phyloP scores from a whole-genome alignment of 345 rosid genomes.

The Eucalyptus polybractea region DNA sequence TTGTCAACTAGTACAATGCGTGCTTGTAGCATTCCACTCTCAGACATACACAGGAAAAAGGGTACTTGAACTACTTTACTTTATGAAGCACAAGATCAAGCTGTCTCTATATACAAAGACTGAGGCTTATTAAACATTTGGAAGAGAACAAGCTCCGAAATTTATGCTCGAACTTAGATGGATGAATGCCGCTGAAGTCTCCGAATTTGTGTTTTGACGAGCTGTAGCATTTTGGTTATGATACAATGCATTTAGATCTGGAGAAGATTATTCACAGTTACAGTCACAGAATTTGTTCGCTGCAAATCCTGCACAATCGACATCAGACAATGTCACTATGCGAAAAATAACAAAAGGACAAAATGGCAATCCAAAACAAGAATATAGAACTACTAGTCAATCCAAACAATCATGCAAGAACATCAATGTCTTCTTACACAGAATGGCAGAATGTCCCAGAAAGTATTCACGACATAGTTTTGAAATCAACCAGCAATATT shows the following conservation, averaged over 20 bases:
- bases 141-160: neutral
- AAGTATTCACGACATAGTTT: neutral
- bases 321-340: neutral
- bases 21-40: neutral
- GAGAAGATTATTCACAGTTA: constrained; percentile 96
- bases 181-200: neutral
- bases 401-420: neutral
- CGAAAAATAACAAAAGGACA: neutral
- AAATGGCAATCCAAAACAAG: neutral
- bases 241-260: constrained; percentile 40
- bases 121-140: neutral
- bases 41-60: neutral
- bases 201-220: neutral
- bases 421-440: neutral
- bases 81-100: neutral
- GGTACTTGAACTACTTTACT: neutral
- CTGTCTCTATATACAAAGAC: neutral
- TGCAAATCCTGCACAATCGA: constrained; percentile 75
- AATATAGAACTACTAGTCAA: neutral
- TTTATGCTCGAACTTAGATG: neutral
- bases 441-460: neutral
- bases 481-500: neutral
- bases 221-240: neutral
- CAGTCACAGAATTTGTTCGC: constrained; percentile 81
- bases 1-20: neutral